These are phyloP conservation scores for Claviceps pazoutovae DNA, from an alignment of 2,329 filamentous ascomycete species.

Conservation along the genomic window DNA sequence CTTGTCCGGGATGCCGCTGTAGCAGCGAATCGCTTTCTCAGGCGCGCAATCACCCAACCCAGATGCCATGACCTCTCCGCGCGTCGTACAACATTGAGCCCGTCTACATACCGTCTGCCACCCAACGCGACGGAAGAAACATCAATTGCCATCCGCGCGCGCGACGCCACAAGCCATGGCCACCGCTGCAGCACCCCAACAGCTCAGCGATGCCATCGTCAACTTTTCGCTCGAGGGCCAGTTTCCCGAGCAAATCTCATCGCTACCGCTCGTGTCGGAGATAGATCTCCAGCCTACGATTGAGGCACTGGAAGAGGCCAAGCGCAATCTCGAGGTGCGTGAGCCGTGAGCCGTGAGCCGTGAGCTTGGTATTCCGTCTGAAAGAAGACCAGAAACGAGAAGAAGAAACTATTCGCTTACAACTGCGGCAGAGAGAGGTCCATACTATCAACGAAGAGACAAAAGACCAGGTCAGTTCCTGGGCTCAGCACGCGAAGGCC, in stretches of 20 bases:
- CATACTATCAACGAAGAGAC: conserved; percentile 62
- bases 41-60: neutral
- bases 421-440: conserved; percentile 41
- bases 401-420: neutral
- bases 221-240: conserved; percentile 25
- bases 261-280: conserved; percentile 23
- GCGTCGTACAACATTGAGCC: neutral
- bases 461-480: conserved; percentile 67
- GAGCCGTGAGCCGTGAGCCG: neutral
- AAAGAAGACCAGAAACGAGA: neutral
- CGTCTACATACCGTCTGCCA: neutral
- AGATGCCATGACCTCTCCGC: neutral
- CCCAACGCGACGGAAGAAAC: neutral
- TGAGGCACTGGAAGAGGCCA: conserved; percentile 22
- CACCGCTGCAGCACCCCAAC: conserved; percentile 15
- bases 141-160: neutral
- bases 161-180: conserved; percentile 15
- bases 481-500: conserved; percentile 72
- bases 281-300: conserved; percentile 26
- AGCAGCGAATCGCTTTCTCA: neutral
- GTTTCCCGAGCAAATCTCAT: conserved; percentile 27
- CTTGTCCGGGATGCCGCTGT: neutral
- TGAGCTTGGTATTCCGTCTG: neutral
- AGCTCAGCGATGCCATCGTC: conserved; percentile 26
- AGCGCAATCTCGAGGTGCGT: conserved; percentile 25